Base-by-base conservation (phyloP, 768 basidiomycete genomes). In the Rhodotorula paludigena region DNA sequence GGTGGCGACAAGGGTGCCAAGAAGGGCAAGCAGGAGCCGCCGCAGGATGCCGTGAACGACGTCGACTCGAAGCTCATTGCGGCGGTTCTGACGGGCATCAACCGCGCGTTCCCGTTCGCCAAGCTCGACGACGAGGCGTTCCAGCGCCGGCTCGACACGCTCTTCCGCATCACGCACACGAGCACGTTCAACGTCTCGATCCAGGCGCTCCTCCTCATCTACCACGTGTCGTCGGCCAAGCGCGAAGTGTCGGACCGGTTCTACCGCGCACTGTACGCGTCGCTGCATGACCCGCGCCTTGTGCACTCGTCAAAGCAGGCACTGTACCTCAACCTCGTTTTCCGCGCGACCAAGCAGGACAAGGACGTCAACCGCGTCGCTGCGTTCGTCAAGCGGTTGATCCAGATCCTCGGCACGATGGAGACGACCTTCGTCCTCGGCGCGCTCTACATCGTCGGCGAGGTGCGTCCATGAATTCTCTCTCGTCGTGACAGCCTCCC, bases 171-270 rank as follows among this genome's bases (percentile, higher is more conserved):
- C 75, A 93, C 92, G 5, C 94, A 97, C 78, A 89, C 85, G 14
- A 92, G 91, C 14, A 96, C 92, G 0, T 99, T 99, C 85, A 96
- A 94, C 77, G 92, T 92, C 75, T 91, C 91, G 16, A 84, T 98
- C 8, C 94, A 94, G 77, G 89, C 93, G 0, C 85, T 98, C 1
- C 83, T 89, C 45, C 83, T 98, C 11, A 89, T 97, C 65, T 88
- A 89, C 76, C 92, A 90, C 73, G 88, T 98, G 45, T 81, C 85
- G 23, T 80, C 84, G 0, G 82, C 86, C 0, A 81, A 76, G 52
- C 64, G 79, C 76, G 69, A 76, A 23, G 75, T 80, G 38, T 77
- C 79, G 18, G 80, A 82, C 64, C 77, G 81, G n/a, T 82, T 81
- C 74, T 82, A 80, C 79, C 86, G 91, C 47, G 85, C 90, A 0